Percentiles rank a stretch among this genome's conserved stretches.
Evolutionary conservation across 176 grass and related monocot species (phyloP).

Genomic region (Lolium multiflorum): DNA sequence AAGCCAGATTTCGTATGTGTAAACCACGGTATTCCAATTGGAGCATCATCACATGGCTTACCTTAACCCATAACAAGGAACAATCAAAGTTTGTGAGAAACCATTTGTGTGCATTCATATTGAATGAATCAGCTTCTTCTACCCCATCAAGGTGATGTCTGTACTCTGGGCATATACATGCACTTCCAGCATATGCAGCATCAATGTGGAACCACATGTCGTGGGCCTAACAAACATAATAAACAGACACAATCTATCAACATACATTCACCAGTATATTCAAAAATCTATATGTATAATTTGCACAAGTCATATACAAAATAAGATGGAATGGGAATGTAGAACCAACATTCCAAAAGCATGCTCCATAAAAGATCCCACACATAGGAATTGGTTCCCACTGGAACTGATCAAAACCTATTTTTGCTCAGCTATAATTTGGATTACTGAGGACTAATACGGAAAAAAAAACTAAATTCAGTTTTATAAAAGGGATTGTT

Average conservation of each 20-base stretch:
- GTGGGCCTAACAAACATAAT: conserved; percentile 48
- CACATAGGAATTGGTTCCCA: neutral
- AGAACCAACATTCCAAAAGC: conserved; percentile 23
- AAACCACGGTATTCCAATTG: conserved; percentile 24
- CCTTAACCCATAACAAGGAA: conserved; percentile 80
- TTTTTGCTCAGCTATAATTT: neutral
- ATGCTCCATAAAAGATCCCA: neutral
- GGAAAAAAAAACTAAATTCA: neutral
- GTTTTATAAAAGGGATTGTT: neutral
- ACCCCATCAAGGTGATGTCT: conserved; percentile 75
- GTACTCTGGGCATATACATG: conserved; percentile 81
- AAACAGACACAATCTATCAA: conserved; percentile 5
- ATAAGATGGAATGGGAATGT: conserved; percentile 5
- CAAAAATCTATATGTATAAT: neutral
- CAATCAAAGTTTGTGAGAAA: conserved; percentile 85
- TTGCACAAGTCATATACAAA: conserved; percentile 10
- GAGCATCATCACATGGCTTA: conserved; percentile 39
- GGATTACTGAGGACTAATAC: neutral
- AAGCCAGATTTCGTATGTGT: neutral
- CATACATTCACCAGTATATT: neutral
- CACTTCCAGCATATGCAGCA: conserved; percentile 87
- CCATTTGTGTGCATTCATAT: conserved; percentile 97
- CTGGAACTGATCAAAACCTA: neutral
- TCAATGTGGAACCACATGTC: conserved; percentile 81
- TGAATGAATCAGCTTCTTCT: conserved; percentile 87